Percentiles rank a stretch among this genome's conserved stretches.
These are phyloP conservation scores for Fusarium sarcochroum DNA, from an alignment of 2,329 filamentous ascomycete genomes.

Conservation along the genomic window DNA sequence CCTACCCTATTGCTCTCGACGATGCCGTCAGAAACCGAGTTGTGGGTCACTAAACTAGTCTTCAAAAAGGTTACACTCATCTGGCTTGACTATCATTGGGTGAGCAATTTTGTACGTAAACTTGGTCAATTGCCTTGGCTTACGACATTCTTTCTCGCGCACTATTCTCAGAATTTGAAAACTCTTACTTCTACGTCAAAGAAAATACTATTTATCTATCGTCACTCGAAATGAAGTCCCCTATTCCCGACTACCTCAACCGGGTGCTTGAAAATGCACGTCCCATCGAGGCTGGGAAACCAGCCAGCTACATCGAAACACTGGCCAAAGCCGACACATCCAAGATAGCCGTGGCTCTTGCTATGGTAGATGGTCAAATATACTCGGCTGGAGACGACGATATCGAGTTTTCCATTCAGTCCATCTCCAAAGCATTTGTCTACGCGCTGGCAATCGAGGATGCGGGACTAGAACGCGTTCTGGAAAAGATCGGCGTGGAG, in stretches of 20 bases:
- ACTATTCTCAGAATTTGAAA: constrained; percentile 7
- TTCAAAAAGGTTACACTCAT: background rate
- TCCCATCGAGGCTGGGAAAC: constrained; percentile 49
- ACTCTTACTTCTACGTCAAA: background rate
- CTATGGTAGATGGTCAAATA: constrained; percentile 57
- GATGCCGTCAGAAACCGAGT: background rate
- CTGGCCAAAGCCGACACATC: constrained; percentile 57
- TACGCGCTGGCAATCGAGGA: constrained; percentile 59
- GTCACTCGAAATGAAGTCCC: constrained; percentile 51
- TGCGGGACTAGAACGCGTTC: constrained; percentile 51
- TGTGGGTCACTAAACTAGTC: background rate
- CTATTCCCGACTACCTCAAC: constrained; percentile 54
- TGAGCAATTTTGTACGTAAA: constrained; percentile 19
- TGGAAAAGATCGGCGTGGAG: constrained; percentile 58
- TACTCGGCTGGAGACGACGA: constrained; percentile 57
- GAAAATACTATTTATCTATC: background rate
- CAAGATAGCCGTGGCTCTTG: constrained; percentile 55
- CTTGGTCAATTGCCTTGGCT: constrained; percentile 27
- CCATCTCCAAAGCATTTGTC: constrained; percentile 59
- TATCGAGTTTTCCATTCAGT: constrained; percentile 59
- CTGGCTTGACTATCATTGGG: constrained; percentile 3
- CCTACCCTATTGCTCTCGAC: constrained; percentile 14
- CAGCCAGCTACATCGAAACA: constrained; percentile 56
- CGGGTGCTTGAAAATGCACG: constrained; percentile 52
- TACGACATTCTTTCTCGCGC: constrained; percentile 25